These are phyloP conservation scores for Emmonsiellopsis sp. DNA, from an alignment of 2,329 filamentous ascomycete genomes.

Conservation along the genomic window DNA sequence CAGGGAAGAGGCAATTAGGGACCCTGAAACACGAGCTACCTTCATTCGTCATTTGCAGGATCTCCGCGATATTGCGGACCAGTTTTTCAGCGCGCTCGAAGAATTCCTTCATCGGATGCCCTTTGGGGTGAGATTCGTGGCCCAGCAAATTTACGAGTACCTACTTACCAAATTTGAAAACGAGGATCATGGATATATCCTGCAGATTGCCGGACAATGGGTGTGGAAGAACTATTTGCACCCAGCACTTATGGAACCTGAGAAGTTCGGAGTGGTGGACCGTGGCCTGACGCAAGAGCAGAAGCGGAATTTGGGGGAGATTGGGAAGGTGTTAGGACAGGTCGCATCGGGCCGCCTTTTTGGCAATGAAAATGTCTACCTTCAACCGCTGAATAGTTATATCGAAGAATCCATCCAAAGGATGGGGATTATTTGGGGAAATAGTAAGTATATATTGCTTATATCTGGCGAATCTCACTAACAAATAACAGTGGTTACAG, in stretches of 20 bases:
- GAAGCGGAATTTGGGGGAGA: slow-evolving; percentile 83
- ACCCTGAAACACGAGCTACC: slow-evolving; percentile 79
- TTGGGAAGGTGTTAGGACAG: slow-evolving; percentile 84
- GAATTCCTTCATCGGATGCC: slow-evolving; percentile 81
- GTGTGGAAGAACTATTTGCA: slow-evolving; percentile 91
- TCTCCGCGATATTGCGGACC: slow-evolving; percentile 85
- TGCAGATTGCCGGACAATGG: slow-evolving; percentile 83
- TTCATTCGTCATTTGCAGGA: slow-evolving; percentile 95
- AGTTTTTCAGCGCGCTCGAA: slow-evolving; percentile 74
- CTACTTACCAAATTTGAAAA: slow-evolving; percentile 68
- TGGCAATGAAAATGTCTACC: slow-evolving; percentile 87
- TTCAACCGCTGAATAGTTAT: slow-evolving; percentile 90
- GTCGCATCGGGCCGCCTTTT: slow-evolving; percentile 82
- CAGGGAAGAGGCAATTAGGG: slow-evolving; percentile 88
- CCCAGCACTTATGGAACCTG: slow-evolving; percentile 77
- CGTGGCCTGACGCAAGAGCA: slow-evolving; percentile 80
- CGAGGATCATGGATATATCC: slow-evolving; percentile 65
- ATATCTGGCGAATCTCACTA: slow-evolving; percentile 16
- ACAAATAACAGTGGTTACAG: slow-evolving; percentile 56
- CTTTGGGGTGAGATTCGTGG: slow-evolving; percentile 82
- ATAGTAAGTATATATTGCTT: slow-evolving; percentile 36
- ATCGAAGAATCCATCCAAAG: slow-evolving; percentile 75
- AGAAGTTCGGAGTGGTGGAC: slow-evolving; percentile 88
- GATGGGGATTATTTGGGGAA: slow-evolving; percentile 63
- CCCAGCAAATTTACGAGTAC: slow-evolving; percentile 73